These are phyloP conservation scores for Neurospora cerealis DNA, from an alignment of 495 filamentous ascomycete species.

Conservation along the genomic window DNA sequence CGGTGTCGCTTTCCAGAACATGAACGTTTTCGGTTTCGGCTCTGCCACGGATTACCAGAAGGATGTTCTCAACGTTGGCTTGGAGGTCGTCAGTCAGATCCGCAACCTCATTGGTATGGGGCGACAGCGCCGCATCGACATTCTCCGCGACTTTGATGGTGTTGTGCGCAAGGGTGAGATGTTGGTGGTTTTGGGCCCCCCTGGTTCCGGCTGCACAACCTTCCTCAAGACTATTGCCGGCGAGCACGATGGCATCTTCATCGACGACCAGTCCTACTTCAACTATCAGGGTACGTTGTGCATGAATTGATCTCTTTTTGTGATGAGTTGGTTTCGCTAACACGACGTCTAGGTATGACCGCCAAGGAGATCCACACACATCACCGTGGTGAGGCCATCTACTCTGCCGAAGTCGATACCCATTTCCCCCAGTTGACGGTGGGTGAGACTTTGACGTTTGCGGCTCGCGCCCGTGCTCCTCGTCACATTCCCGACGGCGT, in stretches of 20 bases:
- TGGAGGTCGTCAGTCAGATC: constrained; percentile 39
- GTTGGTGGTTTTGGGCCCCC: constrained; percentile 68
- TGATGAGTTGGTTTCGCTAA: constrained; percentile 3
- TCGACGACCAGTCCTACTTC: constrained; percentile 54
- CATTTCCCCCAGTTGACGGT: constrained; percentile 79
- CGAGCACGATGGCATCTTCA: constrained; percentile 61
- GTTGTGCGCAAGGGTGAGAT: constrained; percentile 70
- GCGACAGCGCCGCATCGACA: constrained; percentile 58
- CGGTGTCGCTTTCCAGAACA: constrained; percentile 48
- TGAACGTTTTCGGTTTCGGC: constrained; percentile 71
- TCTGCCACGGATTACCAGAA: constrained; percentile 75
- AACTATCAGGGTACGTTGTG: constrained; percentile 60
- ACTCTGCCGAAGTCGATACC: constrained; percentile 69
- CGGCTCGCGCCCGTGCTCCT: constrained; percentile 59
- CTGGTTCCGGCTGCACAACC: constrained; percentile 70
- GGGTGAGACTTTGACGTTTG: constrained; percentile 69
- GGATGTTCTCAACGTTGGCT: constrained; percentile 54
- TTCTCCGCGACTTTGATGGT: constrained; percentile 69
- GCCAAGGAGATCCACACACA: constrained; percentile 53
- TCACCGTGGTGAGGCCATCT: constrained; percentile 73
- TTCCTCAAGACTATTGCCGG: constrained; percentile 73
- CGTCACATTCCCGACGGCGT: constrained; percentile 51
- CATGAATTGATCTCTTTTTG: background rate
- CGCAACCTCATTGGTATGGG: constrained; percentile 37
- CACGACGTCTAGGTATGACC: constrained; percentile 32